Evolutionary conservation across 2,329 filamentous ascomycete genomes (phyloP).

Genomic region (Triangularia setosa): DNA sequence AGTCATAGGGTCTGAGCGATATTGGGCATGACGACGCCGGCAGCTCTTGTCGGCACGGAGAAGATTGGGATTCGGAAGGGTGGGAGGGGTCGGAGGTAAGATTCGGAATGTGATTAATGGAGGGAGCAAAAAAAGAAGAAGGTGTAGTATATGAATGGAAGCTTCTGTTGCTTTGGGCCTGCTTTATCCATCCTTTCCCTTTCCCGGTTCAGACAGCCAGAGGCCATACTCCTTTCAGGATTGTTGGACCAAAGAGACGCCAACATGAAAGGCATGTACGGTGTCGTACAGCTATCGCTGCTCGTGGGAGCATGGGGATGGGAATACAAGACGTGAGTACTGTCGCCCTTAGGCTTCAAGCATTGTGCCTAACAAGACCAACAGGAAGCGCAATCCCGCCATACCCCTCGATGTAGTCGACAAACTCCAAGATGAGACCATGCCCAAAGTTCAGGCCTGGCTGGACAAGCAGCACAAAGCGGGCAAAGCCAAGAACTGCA

Average conservation of each 20-base stretch:
- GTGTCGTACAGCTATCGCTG: conserved; percentile 9
- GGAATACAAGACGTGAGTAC: conserved; percentile 7
- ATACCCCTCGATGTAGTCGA: conserved; percentile 31
- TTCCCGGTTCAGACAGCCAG: neutral
- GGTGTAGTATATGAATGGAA: neutral
- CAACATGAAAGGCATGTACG: conserved; percentile 3
- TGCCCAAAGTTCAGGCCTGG: conserved; percentile 29
- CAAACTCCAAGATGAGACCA: conserved; percentile 26
- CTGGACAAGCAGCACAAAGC: conserved; percentile 28
- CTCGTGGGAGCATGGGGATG: conserved; percentile 4
- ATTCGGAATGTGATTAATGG: neutral
- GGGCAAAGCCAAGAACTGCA: conserved; percentile 28
- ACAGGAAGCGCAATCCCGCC: conserved; percentile 24
- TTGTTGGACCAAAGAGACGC: neutral
- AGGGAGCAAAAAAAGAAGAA: neutral
- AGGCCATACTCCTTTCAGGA: neutral
- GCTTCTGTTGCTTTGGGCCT: neutral
- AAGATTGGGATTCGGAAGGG: neutral
- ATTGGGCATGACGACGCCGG: neutral
- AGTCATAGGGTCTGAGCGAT: neutral
- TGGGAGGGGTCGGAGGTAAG: neutral
- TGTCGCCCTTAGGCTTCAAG: neutral
- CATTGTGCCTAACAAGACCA: neutral
- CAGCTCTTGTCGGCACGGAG: neutral
- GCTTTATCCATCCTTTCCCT: neutral